Conservation (phyloP, 305 asterid species). For the Plantago coronopus region DNA sequence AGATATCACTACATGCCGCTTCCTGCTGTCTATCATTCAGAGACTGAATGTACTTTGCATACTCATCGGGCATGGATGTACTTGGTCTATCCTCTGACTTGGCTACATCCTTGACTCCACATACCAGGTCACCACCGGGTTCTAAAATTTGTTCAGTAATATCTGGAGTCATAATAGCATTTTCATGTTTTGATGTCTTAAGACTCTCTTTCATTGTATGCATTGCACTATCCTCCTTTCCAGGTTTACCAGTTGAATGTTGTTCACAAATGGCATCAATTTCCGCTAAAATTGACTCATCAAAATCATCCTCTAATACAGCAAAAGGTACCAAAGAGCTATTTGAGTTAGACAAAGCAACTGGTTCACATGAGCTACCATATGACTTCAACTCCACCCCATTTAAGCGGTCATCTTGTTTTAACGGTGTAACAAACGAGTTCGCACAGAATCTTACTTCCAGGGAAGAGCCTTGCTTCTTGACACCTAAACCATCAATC, state of each 20-base stretch:
- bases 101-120: slow-evolving; percentile 25
- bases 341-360: slow-evolving; percentile 26
- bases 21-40: slow-evolving; percentile 87
- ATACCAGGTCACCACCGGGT: slow-evolving; percentile 31
- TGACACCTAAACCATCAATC: slow-evolving; percentile 34
- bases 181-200: slow-evolving; percentile 33
- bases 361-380: slow-evolving; percentile 30
- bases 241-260: slow-evolving; percentile 39
- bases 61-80: slow-evolving; percentile 73
- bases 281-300: slow-evolving; percentile 65
- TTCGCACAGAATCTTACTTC: slow-evolving; percentile 25
- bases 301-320: slow-evolving; percentile 55
- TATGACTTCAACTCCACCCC: slow-evolving; percentile 18
- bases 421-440: slow-evolving; percentile 33
- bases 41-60: slow-evolving; percentile 56
- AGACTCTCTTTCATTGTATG: slow-evolving; percentile 24
- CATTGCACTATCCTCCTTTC: slow-evolving; percentile 26
- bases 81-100: slow-evolving; percentile 29
- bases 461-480: slow-evolving; percentile 15
- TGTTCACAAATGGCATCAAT: slow-evolving; percentile 74
- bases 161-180: slow-evolving; percentile 23
- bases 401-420: slow-evolving; percentile 34
- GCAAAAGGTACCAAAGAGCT: slow-evolving; percentile 26
- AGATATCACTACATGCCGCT: slow-evolving; percentile 89
- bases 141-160: slow-evolving; percentile 25